These are phyloP conservation scores for Pythium monospermum DNA, from an alignment of 352 stramenopile species.

Conservation along the genomic window DNA sequence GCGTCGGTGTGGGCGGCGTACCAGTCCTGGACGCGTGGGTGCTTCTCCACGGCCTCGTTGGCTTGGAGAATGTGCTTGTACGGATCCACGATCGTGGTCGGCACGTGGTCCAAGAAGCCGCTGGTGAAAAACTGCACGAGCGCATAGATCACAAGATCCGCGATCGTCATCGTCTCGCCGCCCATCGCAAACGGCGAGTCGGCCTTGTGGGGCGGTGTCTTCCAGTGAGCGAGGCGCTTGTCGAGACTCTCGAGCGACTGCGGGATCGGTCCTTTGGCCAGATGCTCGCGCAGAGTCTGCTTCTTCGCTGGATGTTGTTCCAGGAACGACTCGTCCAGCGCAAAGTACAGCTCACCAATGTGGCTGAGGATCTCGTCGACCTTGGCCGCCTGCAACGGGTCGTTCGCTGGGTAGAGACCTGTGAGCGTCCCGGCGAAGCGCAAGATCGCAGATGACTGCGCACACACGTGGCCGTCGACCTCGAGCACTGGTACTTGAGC, in stretches of 20 bases:
- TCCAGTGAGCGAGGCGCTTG: constrained; percentile 18
- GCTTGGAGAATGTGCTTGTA: background rate
- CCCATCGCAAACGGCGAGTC: constrained; percentile 23
- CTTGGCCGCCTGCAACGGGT: background rate
- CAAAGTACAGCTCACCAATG: constrained; percentile 23
- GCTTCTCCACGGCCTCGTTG: constrained; percentile 2
- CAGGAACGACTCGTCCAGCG: constrained; percentile 15
- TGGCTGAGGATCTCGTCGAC: constrained; percentile 42
- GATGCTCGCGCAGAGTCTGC: constrained; percentile 25
- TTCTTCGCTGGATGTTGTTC: constrained; percentile 29
- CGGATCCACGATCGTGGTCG: constrained; percentile 7
- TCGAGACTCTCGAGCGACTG: constrained; percentile 34
- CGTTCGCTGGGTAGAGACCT: constrained; percentile 17
- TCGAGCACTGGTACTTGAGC: constrained; percentile 28
- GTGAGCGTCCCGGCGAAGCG: constrained; percentile 52
- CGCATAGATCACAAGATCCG: constrained; percentile 48
- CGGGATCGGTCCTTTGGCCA: constrained; percentile 29
- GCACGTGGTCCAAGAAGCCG: constrained; percentile 9
- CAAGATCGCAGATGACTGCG: constrained; percentile 48
- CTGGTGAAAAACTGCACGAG: constrained; percentile 19
- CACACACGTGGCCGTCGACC: constrained; percentile 14
- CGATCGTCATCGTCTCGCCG: constrained; percentile 30
- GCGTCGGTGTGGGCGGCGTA: too few relatives aligned
- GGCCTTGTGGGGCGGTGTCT: background rate
- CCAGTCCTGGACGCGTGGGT: constrained; percentile 12